phyloP scores from a whole-genome alignment of 176 grass and related monocot genomes.

The Avena atlantica region DNA sequence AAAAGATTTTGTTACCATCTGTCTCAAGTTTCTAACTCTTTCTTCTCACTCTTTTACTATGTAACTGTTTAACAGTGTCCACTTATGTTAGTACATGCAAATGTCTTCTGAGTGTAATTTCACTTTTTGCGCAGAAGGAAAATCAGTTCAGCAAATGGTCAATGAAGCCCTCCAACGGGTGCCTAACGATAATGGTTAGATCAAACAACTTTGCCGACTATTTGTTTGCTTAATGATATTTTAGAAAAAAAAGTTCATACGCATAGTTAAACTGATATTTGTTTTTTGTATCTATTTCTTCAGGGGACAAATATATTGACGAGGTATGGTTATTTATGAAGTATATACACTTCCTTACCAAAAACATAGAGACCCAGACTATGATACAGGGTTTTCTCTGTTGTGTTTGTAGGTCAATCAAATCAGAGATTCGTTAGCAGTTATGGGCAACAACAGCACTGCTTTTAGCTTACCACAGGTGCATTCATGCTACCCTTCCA shows the following conservation, averaged over 20 bases:
- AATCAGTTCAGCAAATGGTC: slow-evolving; percentile 99
- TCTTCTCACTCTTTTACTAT: background rate
- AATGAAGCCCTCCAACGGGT: slow-evolving; percentile 89
- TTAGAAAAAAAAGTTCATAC: slow-evolving; percentile 3
- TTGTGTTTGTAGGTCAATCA: slow-evolving; percentile 75
- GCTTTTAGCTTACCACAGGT: slow-evolving; percentile 99
- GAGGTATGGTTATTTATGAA: slow-evolving; percentile 66
- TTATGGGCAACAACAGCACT: slow-evolving; percentile 95
- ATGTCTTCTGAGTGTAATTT: slow-evolving; percentile 36
- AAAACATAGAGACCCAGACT: background rate
- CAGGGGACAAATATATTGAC: slow-evolving; percentile 89
- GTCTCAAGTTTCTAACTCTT: background rate
- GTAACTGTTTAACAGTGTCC: background rate
- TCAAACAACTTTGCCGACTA: background rate
- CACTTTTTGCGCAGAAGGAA: slow-evolving; percentile 77
- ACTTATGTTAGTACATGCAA: background rate
- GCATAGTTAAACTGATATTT: slow-evolving; percentile 32
- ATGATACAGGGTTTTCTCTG: background rate
- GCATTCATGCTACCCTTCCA: slow-evolving; percentile 6
- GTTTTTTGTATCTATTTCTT: slow-evolving; percentile 45
- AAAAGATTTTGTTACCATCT: background rate
- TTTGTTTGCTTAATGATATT: slow-evolving; percentile 31
- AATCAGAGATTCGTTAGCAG: slow-evolving; percentile 93
- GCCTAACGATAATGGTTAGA: slow-evolving; percentile 83
- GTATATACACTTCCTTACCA: slow-evolving; percentile 21